These are phyloP conservation scores for Apiotrichum akiyoshidainum DNA, from an alignment of 1,284 basidiomycete species.

Conservation along the genomic window DNA sequence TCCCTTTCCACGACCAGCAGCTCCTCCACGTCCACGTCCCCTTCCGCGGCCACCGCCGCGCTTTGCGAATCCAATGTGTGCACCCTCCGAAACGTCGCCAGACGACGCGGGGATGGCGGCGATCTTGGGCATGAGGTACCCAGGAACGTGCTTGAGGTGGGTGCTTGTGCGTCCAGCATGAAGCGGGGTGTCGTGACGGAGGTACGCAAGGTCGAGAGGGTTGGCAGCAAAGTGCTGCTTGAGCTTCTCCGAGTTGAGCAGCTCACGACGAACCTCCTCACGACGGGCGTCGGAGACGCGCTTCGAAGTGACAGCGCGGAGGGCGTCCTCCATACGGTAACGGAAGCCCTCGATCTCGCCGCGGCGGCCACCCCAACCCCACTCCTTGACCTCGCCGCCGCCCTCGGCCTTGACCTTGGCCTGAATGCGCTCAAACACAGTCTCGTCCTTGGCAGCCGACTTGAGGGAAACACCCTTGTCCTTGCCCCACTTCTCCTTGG, in stretches of 20 bases:
- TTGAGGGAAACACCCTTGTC: constrained; percentile 58
- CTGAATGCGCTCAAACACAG: constrained; percentile 73
- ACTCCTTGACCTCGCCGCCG: constrained; percentile 80
- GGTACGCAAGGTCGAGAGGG: constrained; percentile 85
- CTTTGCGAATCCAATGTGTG: constrained; percentile 39
- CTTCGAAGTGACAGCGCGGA: constrained; percentile 80
- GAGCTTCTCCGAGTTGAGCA: constrained; percentile 90
- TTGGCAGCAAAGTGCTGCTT: constrained; percentile 99
- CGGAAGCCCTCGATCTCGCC: constrained; percentile 90
- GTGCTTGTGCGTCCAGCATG: constrained; percentile 81
- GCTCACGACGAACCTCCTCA: constrained; percentile 90
- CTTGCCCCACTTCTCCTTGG: constrained; percentile 69
- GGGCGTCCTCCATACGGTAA: constrained; percentile 95
- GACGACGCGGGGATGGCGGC: constrained; percentile 52
- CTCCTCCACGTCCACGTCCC: constrained; percentile 30
- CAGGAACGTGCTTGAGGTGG: constrained; percentile 94
- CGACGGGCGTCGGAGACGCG: constrained; percentile 86
- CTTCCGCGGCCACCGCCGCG: constrained; percentile 27
- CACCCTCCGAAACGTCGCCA: constrained; percentile 35
- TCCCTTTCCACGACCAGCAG: constrained; percentile 25
- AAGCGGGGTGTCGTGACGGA: constrained; percentile 90
- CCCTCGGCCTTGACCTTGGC: constrained; percentile 64
- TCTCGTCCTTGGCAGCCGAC: constrained; percentile 71
- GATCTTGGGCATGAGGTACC: constrained; percentile 85
- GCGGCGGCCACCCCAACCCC: constrained; percentile 83